Percentiles rank a stretch among this genome's conserved stretches.
Conservation (phyloP, 2,329 filamentous ascomycete species). For the Cladosporium halotolerans region DNA sequence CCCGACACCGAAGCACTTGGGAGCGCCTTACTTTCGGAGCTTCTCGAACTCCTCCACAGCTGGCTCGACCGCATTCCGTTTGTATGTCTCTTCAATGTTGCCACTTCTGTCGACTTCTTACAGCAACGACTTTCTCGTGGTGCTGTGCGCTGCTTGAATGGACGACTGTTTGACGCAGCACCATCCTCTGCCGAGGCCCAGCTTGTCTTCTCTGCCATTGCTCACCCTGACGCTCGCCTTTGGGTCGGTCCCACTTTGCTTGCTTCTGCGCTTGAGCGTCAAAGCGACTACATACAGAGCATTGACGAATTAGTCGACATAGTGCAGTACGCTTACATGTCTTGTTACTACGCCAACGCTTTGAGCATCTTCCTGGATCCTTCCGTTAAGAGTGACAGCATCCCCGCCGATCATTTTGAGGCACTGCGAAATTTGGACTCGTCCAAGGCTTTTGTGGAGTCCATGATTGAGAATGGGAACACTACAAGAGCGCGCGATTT, state of each 20-base stretch:
- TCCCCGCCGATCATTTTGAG: conserved; percentile 59
- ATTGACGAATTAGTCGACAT: conserved; percentile 62
- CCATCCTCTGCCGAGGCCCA: conserved; percentile 67
- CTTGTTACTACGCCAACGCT: conserved; percentile 74
- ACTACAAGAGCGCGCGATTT: conserved; percentile 41
- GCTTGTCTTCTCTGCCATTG: conserved; percentile 63
- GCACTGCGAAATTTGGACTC: conserved; percentile 63
- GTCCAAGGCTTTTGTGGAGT: conserved; percentile 45
- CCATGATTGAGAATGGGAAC: conserved; percentile 25
- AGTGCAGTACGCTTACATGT: conserved; percentile 73
- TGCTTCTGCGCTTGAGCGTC: conserved; percentile 60
- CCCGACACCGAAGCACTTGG: conserved; percentile 82
- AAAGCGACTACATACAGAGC: conserved; percentile 70
- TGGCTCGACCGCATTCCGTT: conserved; percentile 75
- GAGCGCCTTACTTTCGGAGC: conserved; percentile 61
- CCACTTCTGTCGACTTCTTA: conserved; percentile 74
- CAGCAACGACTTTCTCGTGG: conserved; percentile 66
- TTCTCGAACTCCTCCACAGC: conserved; percentile 60
- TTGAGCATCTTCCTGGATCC: conserved; percentile 57
- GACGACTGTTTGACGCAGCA: conserved; percentile 70
- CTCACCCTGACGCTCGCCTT: conserved; percentile 50
- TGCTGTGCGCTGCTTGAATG: conserved; percentile 60
- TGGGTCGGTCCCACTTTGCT: conserved; percentile 60
- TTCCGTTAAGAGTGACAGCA: conserved; percentile 26
- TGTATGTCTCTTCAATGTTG: conserved; percentile 69